These are phyloP conservation scores for Phytophthora rubi DNA, from an alignment of 352 stramenopile species.

Conservation along the genomic window DNA sequence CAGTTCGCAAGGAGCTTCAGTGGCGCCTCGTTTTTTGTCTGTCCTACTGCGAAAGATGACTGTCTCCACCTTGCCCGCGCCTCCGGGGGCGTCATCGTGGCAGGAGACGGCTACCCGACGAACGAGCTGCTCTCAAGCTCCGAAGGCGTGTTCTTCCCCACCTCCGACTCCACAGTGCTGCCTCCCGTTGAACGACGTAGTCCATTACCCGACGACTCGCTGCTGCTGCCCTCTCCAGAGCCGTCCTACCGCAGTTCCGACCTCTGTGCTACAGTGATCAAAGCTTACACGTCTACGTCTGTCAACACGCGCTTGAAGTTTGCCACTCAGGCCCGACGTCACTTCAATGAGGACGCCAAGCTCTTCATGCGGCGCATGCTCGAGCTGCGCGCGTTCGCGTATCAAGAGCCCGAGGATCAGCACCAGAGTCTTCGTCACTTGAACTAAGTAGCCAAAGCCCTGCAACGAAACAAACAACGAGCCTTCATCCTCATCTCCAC, in stretches of 20 bases:
- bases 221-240: constrained; percentile 11
- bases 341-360: constrained; percentile 55
- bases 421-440: constrained; percentile 9
- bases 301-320: constrained; percentile 27
- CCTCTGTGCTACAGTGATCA: constrained; percentile 24
- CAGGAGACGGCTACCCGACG: constrained; percentile 58
- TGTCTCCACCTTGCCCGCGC: constrained; percentile 66
- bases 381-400: constrained; percentile 31
- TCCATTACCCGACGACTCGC: constrained; percentile 1
- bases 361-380: constrained; percentile 53
- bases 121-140: constrained; percentile 48
- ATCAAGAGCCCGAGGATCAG: background rate
- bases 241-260: constrained; percentile 11
- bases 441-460: constrained; percentile 1
- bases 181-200: background rate
- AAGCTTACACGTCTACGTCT: constrained; percentile 17
- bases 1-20: constrained; percentile 46
- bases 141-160: constrained; percentile 22
- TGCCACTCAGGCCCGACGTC: constrained; percentile 29
- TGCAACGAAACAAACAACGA: background rate
- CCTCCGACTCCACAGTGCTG: background rate
- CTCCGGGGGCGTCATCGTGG: constrained; percentile 49
- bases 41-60: constrained; percentile 61
- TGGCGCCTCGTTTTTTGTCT: constrained; percentile 54
- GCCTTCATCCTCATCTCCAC: background rate